Conservation (phyloP, 768 basidiomycete genomes). For the Phylloporus rhodoxanthus region DNA sequence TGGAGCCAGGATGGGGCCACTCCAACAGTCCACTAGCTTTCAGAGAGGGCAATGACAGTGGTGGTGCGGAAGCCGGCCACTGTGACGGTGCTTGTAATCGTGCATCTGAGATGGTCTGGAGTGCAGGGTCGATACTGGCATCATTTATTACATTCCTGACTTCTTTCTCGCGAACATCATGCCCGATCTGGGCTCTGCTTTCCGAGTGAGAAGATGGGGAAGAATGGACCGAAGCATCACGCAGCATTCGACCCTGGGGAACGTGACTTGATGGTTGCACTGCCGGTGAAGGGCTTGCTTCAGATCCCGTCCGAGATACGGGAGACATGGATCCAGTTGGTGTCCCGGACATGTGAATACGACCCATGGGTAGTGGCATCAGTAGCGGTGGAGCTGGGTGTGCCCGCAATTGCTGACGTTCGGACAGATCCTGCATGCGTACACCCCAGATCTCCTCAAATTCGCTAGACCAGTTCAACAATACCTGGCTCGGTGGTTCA, state of each 20-base stretch:
- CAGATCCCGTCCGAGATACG: slow-evolving; percentile 18
- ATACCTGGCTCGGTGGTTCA: slow-evolving; percentile 43
- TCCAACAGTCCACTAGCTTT: slow-evolving; percentile 72
- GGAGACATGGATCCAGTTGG: slow-evolving; percentile 17
- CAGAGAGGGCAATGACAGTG: slow-evolving; percentile 61
- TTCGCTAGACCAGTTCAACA: slow-evolving; percentile 55
- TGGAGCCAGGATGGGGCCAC: slow-evolving; percentile 41
- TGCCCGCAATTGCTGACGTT: slow-evolving; percentile 17
- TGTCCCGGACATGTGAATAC: slow-evolving; percentile 9
- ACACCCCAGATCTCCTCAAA: slow-evolving; percentile 67
- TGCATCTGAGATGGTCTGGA: slow-evolving; percentile 21
- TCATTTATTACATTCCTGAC: slow-evolving; percentile 22
- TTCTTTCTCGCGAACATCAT: slow-evolving; percentile 26
- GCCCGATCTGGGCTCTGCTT: slow-evolving; percentile 13
- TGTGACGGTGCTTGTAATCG: slow-evolving; percentile 16
- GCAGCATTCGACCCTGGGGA: slow-evolving; percentile 31
- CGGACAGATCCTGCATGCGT: slow-evolving; percentile 44
- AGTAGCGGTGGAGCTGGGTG: slow-evolving; percentile 23
- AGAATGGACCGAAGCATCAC: slow-evolving; percentile 33
- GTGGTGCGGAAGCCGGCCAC: slow-evolving; percentile 3
- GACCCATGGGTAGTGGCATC: slow-evolving; percentile 24
- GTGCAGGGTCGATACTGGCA: slow-evolving; percentile 29
- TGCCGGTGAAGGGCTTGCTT: slow-evolving; percentile 10
- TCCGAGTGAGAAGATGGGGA: slow-evolving; percentile 16
- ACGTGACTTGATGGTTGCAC: slow-evolving; percentile 27